Evolutionary conservation across 2,329 filamentous ascomycete genomes (phyloP), one percentile per base, ranked within the genome.

Genomic region (Apiospora pterosperma): DNA sequence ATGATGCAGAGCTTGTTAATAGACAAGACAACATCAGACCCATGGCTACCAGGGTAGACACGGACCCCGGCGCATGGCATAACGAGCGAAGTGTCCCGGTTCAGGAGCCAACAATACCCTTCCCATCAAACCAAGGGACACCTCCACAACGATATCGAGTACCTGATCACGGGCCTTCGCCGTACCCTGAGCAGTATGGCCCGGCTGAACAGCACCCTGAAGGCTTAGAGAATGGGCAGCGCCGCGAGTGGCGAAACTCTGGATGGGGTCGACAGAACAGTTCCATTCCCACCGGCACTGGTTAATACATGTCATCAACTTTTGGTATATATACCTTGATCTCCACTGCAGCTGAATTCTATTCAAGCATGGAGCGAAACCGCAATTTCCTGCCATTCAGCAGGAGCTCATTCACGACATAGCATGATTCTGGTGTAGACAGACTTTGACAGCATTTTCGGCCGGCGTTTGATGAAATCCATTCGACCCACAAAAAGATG

Each of bases 41-140:
- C 36, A 81, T 82, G 65, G 88, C 80, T 73, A 80, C 84, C 63
- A 79, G 91, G 64, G 92, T 97, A 62, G 94, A 97, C 74, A 92
- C 91, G n/a, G 95, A 98, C 74, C 92, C 92, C 5, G 86, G 91
- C 25, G 85, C 92, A 5, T 93, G 90, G 89, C 90, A 93, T 72
- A 91, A 92, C 74, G 93, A 97, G 77, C 90, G 88, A 69, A 93
- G 91, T 60, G 93, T 95, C 44, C 91, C 94, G 65, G 88, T 97
- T 38, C 85, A 88, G 70, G 87, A 90, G 19, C 81, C 85, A n/a
- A 76, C 80, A 14, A 70, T 77, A 59, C 78, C 81, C 10, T 79
- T 77, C 63, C 73, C 73, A 59, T 75, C 75, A 38, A 75, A 71
- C 36, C 81, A 82, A 63, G 84, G 80, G 39, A 85, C 82, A 1